These are phyloP conservation scores for Phycomyces blakesleeanus DNA, from an alignment of 192 early-diverging fungal species.

Conservation along the genomic window DNA sequence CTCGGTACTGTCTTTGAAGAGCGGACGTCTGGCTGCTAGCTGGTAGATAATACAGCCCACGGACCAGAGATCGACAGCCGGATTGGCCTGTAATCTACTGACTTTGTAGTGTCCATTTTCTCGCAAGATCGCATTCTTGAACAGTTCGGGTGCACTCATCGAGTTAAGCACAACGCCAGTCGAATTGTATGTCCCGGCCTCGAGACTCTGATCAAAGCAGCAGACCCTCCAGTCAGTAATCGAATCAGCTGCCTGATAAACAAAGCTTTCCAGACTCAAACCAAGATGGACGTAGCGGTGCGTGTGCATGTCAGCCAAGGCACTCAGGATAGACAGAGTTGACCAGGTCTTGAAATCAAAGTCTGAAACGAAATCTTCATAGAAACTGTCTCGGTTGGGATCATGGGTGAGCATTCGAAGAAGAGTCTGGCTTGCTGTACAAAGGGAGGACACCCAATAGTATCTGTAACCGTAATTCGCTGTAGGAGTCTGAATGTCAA, in stretches of 20 bases:
- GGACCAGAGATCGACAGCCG: background rate
- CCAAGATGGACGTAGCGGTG: background rate
- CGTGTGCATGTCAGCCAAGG: background rate
- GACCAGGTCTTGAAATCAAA: background rate
- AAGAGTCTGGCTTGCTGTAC: too few relatives aligned
- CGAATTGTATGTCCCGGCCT: too few relatives aligned
- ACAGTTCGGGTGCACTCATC: too few relatives aligned
- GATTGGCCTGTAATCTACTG: background rate
- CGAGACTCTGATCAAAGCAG: background rate
- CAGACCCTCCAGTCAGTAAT: background rate
- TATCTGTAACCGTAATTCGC: background rate
- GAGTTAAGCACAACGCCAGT: too few relatives aligned
- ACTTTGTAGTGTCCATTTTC: background rate
- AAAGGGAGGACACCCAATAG: background rate
- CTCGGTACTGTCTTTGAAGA: background rate
- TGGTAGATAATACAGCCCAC: background rate
- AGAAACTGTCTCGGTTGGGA: background rate
- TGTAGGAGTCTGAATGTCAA: background rate
- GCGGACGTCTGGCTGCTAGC: background rate
- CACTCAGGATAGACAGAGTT: background rate
- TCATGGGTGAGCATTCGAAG: background rate
- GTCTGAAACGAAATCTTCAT: background rate
- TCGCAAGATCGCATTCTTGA: background rate
- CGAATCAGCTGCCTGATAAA: background rate
- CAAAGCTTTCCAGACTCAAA: background rate